Base-by-base conservation (phyloP, 192 early-diverging fungal genomes). In the Coemansia sp. region DNA sequence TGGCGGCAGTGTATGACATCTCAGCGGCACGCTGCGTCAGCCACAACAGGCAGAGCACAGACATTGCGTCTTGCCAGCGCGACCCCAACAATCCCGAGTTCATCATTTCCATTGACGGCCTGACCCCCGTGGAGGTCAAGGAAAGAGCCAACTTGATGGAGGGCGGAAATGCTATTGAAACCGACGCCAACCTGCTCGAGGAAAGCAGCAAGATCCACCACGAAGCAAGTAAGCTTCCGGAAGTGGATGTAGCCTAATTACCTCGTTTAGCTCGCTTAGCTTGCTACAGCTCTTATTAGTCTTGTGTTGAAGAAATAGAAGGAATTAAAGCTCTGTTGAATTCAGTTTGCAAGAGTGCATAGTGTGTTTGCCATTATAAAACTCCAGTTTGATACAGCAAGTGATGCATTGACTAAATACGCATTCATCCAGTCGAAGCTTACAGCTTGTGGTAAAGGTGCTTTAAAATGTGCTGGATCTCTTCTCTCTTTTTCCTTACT, bases 21-120 rank as follows among this genome's bases (percentile, higher is more conserved):
- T 17, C 66, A 0, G 58, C 57, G 0, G 72, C 53, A 3, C 54
- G 62, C 8, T 76, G 72, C 18, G 58, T 76, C 28, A 76, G 72
- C 18, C 72, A 76, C 17, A 69, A 66, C 16, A 26, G 72, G 10
- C 32, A 38, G 5, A 37, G 55, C 17, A 34, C 40, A 10, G 66
- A 76, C 11, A 32, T 76, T 11, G 66, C 72, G 2, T 61, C 58
- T 28, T 76, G 72, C 63, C 72, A 76, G 55, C 43, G 62, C 9
- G 66, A 76, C 28, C 72, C 66, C 8, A 76, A 69, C 18, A 76
- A 42, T 39, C 72, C 72, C 9, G 72, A 76, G 55, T 76, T 76
- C 31, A 52, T 51, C 11, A 51, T 76, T 18, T 53, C 66, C 3
- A 65, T 76, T 28, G 72, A 76, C 41, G 72, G 72, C 0, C 6